A percentile compares a stretch with the other conserved stretches of the same genome.
These are phyloP conservation scores for Chrysosphaeria jannelii DNA, from an alignment of 2,329 filamentous ascomycete genomes.

Conservation along the genomic window DNA sequence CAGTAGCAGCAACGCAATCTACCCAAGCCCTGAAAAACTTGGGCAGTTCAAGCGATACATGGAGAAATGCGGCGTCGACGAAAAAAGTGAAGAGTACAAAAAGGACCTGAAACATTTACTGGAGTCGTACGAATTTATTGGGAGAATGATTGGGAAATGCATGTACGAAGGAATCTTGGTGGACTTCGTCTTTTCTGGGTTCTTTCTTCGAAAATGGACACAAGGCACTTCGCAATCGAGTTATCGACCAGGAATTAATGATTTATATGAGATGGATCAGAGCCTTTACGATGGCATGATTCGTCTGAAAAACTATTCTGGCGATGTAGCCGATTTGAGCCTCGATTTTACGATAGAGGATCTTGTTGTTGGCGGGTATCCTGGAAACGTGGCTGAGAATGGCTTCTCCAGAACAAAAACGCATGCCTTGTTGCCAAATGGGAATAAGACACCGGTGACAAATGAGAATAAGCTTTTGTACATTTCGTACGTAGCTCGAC, in stretches of 20 bases:
- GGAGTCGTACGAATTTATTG: constrained; percentile 65
- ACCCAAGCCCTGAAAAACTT: constrained; percentile 54
- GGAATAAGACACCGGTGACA: constrained; percentile 49
- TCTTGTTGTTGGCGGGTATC: constrained; percentile 19
- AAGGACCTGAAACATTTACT: too few species aligned
- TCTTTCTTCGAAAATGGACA: constrained; percentile 91
- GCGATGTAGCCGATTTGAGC: constrained; percentile 49
- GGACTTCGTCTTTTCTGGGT: constrained; percentile 74
- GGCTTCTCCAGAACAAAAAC: constrained; percentile 28
- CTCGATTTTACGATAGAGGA: constrained; percentile 81
- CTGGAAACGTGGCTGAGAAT: constrained; percentile 13
- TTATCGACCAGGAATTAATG: constrained; percentile 82
- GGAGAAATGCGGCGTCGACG: not conserved
- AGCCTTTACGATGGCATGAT: constrained; percentile 65
- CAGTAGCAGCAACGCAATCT: constrained; percentile 64
- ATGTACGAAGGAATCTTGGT: constrained; percentile 90
- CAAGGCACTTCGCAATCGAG: constrained; percentile 19
- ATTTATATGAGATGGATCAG: constrained; percentile 74
- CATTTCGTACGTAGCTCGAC: constrained; percentile 68
- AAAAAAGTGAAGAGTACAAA: too few species aligned
- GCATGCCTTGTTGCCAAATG: constrained; percentile 45
- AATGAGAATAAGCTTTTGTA: constrained; percentile 88
- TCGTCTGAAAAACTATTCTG: constrained; percentile 57
- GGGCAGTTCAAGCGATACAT: constrained; percentile 32
- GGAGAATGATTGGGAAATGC: constrained; percentile 82